These are phyloP conservation scores for Wickerhamomyces mucosus DNA, from an alignment of 805 yeast genomes.

Conservation along the genomic window DNA sequence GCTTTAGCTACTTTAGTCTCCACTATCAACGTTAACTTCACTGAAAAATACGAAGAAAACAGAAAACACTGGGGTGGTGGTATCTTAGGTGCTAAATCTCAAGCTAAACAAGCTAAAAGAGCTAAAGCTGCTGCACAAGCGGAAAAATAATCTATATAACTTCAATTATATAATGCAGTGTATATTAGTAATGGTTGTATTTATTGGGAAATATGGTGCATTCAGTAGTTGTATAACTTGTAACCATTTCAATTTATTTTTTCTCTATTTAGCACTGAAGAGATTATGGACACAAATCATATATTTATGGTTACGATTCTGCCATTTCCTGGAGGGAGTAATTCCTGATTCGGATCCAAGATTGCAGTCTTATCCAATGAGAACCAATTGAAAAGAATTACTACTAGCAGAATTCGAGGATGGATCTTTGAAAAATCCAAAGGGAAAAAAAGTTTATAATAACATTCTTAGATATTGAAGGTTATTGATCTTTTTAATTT, in stretches of 20 bases:
- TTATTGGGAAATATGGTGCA: too few species aligned
- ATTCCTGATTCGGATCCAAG: too few species aligned
- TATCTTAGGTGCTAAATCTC: conserved; percentile 90
- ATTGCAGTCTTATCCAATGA: too few species aligned
- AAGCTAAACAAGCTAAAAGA: conserved; percentile 52
- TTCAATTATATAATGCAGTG: neutral
- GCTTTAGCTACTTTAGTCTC: conserved; percentile 88
- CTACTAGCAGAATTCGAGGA: too few species aligned
- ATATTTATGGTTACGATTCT: too few species aligned
- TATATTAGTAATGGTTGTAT: neutral
- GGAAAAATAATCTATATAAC: conserved; percentile 14
- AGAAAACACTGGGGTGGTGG: conserved; percentile 99
- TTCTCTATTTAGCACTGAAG: too few species aligned
- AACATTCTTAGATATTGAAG: conserved; percentile 1
- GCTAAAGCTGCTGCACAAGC: conserved; percentile 10
- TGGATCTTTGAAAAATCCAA: too few species aligned
- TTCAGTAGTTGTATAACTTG: conserved; percentile 1
- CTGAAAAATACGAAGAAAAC: conserved; percentile 87
- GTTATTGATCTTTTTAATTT: neutral
- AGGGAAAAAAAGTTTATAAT: conserved; percentile 2
- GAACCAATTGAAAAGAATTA: too few species aligned
- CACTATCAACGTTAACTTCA: conserved; percentile 88
- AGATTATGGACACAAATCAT: too few species aligned
- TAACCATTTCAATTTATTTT: conserved; percentile 6
- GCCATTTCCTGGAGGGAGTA: too few species aligned